Base-by-base conservation (phyloP, 768 basidiomycete species). In the Tylopilus felleus region DNA sequence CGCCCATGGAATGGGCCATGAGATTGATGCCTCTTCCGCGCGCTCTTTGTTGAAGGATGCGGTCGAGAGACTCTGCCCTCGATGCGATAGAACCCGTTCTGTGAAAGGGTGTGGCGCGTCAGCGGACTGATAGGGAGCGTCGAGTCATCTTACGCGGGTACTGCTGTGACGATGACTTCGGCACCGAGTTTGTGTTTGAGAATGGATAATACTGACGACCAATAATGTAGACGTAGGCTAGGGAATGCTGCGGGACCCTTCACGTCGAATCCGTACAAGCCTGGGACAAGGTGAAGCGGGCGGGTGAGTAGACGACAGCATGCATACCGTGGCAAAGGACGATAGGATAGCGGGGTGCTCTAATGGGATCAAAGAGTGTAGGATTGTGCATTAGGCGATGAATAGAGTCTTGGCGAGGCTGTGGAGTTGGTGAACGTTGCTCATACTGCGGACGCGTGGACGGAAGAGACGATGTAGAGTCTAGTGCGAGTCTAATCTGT, bases 1-100 rank as follows among this genome's bases (percentile, higher is more conserved):
- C 96, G 19, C 96, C 96, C 97, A 99, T 99, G 8, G 93, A 95
- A 67, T 99, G 97, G 0, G 92, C 97, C 42, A 99, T 77, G 58
- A 99, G 85, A 68, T 99, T 99, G 63, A 98, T 73, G 9, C 88
- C 91, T 45, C 86, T 82, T 6, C 91, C 93, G 14, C 74, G 77
- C 4, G 86, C 84, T 44, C 77, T 85, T 13, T 74, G 65, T 52
- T 82, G 76, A 12, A 99, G 78, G 60, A 88, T 83, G 22, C 77
- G 77, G 68, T 98, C 80, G 59, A 99, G 75, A 42, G 77, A 80
- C 49, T 85, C 77, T 0, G 94, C 88, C 19, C 97, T 84, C 12
- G 89, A 86, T 13, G 82, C 73, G 50, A 99, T 86, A 0, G 92
- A 94, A 5, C 94, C 97, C 16, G 95, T 98, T 4, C 93, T 96